These are phyloP conservation scores for Fraxinus anomala DNA, from an alignment of 257 asterid species.

Conservation along the genomic window DNA sequence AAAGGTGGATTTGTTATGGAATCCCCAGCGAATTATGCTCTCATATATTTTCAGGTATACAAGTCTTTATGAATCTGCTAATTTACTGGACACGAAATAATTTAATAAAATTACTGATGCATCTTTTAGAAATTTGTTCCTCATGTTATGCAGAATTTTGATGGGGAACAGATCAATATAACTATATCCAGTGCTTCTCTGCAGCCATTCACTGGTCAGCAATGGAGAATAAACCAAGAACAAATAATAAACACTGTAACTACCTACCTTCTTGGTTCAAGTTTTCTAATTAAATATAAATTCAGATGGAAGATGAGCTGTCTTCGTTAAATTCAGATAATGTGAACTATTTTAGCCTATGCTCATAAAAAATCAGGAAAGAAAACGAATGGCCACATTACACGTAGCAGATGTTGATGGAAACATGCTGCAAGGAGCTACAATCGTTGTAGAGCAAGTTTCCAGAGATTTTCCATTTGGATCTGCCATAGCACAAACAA, in stretches of 20 bases:
- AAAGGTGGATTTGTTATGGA: conserved; percentile 59
- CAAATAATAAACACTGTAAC: conserved; percentile 37
- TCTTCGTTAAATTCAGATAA: background rate
- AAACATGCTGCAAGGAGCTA: conserved; percentile 40
- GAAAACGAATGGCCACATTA: conserved; percentile 49
- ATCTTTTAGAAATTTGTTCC: background rate
- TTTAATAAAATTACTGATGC: background rate
- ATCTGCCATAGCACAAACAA: conserved; percentile 46
- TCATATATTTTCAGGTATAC: conserved; percentile 43
- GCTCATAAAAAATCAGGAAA: conserved; percentile 35
- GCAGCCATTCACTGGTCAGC: conserved; percentile 52
- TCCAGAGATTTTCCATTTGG: conserved; percentile 66
- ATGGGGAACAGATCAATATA: conserved; percentile 28
- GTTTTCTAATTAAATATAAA: background rate
- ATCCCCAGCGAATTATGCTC: conserved; percentile 34
- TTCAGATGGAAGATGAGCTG: background rate
- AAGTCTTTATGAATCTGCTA: background rate
- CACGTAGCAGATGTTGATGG: conserved; percentile 55
- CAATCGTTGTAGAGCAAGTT: conserved; percentile 43
- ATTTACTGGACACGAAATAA: background rate
- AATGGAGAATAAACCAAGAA: conserved; percentile 50
- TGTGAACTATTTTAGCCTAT: background rate
- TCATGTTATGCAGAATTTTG: conserved; percentile 37
- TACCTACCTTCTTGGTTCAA: background rate
- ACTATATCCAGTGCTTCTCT: conserved; percentile 48